Base-by-base conservation (phyloP, 495 filamentous ascomycete species). In the Extremus antarcticus region DNA sequence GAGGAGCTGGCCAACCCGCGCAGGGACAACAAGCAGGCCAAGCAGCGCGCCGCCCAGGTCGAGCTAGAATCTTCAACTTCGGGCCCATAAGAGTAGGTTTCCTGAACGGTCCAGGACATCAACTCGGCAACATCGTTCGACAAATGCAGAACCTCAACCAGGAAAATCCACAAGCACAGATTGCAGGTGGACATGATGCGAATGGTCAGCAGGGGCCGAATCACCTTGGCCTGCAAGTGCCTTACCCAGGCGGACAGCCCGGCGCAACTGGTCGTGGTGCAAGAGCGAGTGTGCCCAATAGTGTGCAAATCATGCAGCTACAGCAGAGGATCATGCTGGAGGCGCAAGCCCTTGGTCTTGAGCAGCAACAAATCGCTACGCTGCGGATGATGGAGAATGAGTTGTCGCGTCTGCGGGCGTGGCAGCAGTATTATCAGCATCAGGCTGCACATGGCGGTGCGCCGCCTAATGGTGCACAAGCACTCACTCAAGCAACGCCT, bases 261-360 rank as follows among this genome's bases (percentile, higher is more conserved):
- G 52, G 45, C 2, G 40, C 47, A 3, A 32, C 21, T 23, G 32
- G 24, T 4, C 45, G 45, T 7, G 46, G 51, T 1, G 7, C 57
- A 24, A 52, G 51, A 49, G 25, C 55, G 7, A 29, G 35, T 10
- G 23, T 56, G 20, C 52, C 62, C 0, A 75, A 84, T 24, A 77
- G 78, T 51, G 55, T 68, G 19, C 82, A 84, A 43, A 65, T 89
- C 23, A 70, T 76, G 38, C 76, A 81, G 25, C 74, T 88, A 9
- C 82, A 84, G 55, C 79, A 82, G 45, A 79, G 82, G 32, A 73
- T 91, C 32, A 70, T 79, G 56, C 76, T 82, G 58, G 85, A 90
- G 61, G 77, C 85, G 21, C 71, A 72, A 29, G 65, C 57, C 47
- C 72, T 86, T 16, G 72, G 75, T 15, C 53, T 76, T 38, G 74